Base-by-base conservation (phyloP, 306 rosid genomes). In the Prosopis cineraria region DNA sequence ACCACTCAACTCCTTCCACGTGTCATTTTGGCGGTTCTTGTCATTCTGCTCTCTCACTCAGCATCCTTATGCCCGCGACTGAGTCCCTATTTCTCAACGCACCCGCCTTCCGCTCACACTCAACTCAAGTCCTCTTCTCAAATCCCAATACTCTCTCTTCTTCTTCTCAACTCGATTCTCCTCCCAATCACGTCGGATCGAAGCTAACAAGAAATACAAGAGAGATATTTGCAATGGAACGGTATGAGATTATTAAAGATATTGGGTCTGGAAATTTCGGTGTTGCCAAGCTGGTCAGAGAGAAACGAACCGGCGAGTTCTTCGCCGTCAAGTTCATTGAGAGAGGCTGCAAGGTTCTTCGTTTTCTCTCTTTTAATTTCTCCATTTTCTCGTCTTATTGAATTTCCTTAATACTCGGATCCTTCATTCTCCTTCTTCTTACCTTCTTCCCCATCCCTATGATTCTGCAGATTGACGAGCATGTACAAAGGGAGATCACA, bases 401-500 rank as follows among this genome's bases (percentile, higher is more conserved):
- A 2, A 33, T 4, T 33, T 33, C 4, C 2, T 33, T 33, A 33
- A 36, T 36, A 56, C 33, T 56, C 6, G 7, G 63, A 56, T 56
- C 20, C 29, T n/a, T 19, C 9, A n/a, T 48, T 52, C 14, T 10
- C 10, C 5, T 52, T 45, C n/a, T 17, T 17, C 22, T 48, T 55
- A 8, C 30, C 29, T 7, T 62, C n/a, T 8, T 63, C 20, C 25
- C 19, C 17, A 33, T 34, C 14, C 12, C 20, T 65, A 19, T 10
- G 13, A 10, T 33, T 63, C 39, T 69, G 48, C 84, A 90, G 94
- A 90, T 90, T 73, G 90, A 90, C 79, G 91, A 90, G 79, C 91
- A 88, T 81, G 94, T 90, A 4, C 92, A 86, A 68, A 88, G 94
- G 77, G 94, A 90, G 88, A 90, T 90, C 19, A 83, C 81, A 88